Percentiles rank a stretch among this genome's conserved stretches.
Conservation (phyloP, 192 early-diverging fungal species). For the Diversispora epigaea region DNA sequence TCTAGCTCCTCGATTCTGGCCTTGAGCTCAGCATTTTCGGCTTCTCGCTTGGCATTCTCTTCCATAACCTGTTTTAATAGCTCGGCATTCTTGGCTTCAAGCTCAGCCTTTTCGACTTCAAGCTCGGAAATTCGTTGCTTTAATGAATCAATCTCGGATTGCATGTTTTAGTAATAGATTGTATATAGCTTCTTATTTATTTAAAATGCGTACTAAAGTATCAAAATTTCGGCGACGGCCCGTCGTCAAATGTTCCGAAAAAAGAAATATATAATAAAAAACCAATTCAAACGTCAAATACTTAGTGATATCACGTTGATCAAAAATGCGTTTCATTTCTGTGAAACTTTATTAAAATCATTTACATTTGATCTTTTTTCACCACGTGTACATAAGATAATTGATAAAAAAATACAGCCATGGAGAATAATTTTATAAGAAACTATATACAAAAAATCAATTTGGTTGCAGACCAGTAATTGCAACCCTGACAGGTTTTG, state of each 20-base stretch:
- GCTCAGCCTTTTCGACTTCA: conserved; percentile 4
- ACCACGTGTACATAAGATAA: conserved; percentile 19
- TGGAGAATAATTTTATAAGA: background rate
- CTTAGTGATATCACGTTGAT: conserved; percentile 18
- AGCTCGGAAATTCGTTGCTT: conserved; percentile 22
- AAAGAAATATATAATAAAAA: conserved; percentile 17
- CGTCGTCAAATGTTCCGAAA: conserved; percentile 6
- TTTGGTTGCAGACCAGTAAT: conserved; percentile 10
- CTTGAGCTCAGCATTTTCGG: conserved; percentile 8
- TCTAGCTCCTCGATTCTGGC: conserved; percentile 6
- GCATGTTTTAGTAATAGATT: background rate
- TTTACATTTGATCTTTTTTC: too few relatives aligned
- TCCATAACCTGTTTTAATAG: conserved; percentile 9
- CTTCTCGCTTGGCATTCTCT: conserved; percentile 11
- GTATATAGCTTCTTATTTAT: conserved; percentile 9
- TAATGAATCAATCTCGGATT: conserved; percentile 8
- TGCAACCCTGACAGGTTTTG: conserved; percentile 4
- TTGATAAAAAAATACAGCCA: conserved; percentile 10
- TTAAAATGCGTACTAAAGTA: conserved; percentile 17
- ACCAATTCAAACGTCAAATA: conserved; percentile 1
- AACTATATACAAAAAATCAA: conserved; percentile 7
- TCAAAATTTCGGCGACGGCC: conserved; percentile 10
- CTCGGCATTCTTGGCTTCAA: conserved; percentile 5
- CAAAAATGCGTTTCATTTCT: conserved; percentile 20
- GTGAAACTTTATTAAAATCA: background rate